Evolutionary conservation across 2,329 filamentous ascomycete genomes (phyloP).

Genomic region (Diplodia corticola): DNA sequence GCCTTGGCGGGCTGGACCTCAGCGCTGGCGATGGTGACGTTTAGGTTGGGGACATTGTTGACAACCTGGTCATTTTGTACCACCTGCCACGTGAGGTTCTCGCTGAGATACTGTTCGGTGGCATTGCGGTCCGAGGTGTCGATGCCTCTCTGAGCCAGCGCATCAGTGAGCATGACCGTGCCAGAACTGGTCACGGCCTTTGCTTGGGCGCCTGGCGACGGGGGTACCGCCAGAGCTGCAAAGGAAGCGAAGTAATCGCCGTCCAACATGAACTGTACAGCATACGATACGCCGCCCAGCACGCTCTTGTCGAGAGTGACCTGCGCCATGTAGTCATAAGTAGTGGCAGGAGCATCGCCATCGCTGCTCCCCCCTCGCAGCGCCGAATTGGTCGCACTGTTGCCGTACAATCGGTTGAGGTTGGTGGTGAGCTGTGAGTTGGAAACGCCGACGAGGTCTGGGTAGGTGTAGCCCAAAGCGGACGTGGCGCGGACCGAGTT

Average conservation of each 20-base stretch:
- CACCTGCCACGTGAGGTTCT: slow-evolving; percentile 40
- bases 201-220: slow-evolving; percentile 26
- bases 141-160: slow-evolving; percentile 36
- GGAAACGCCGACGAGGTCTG: slow-evolving; percentile 33
- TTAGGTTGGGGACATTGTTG: slow-evolving; percentile 36
- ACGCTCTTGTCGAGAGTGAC: slow-evolving; percentile 22
- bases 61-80: slow-evolving; percentile 34
- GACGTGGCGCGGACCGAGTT: slow-evolving; percentile 32
- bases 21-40: slow-evolving; percentile 36
- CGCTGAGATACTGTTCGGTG: slow-evolving; percentile 37
- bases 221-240: slow-evolving; percentile 34
- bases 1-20: slow-evolving; percentile 32
- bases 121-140: slow-evolving; percentile 35
- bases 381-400: neutral
- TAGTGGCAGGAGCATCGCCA: neutral
- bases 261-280: slow-evolving; percentile 36
- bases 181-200: slow-evolving; percentile 28
- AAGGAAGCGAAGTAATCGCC: slow-evolving; percentile 36
- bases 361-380: neutral
- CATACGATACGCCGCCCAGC: slow-evolving; percentile 38
- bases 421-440: slow-evolving; percentile 14
- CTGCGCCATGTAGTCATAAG: slow-evolving; percentile 4
- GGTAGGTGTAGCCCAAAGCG: slow-evolving; percentile 39
- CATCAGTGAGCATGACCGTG: slow-evolving; percentile 37
- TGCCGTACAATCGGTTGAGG: neutral